phyloP scores from a whole-genome alignment of 2,329 filamentous ascomycete genomes.

The Cladophialophora psammophila region DNA sequence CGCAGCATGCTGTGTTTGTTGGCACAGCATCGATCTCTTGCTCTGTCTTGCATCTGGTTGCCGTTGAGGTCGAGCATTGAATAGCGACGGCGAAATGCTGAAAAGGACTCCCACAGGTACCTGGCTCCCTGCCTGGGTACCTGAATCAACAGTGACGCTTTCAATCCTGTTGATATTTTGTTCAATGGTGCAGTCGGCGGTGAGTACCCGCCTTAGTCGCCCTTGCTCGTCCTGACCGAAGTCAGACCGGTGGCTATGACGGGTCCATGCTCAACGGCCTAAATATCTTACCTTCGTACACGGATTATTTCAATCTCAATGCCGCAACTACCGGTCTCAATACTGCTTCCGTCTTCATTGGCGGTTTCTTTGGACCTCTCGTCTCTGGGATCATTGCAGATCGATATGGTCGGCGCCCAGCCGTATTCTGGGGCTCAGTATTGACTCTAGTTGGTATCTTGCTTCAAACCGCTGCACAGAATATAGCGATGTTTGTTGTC shows the following conservation, averaged over 20 bases:
- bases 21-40: not conserved
- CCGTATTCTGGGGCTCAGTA: constrained; percentile 44
- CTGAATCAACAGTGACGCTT: constrained; percentile 51
- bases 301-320: constrained; percentile 35
- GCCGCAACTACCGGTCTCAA: constrained; percentile 31
- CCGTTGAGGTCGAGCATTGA: not conserved
- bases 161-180: constrained; percentile 54
- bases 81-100: constrained; percentile 43
- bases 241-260: constrained; percentile 15
- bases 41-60: not conserved
- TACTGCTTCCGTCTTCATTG: constrained; percentile 40
- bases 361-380: constrained; percentile 48
- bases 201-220: constrained; percentile 33
- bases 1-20: not conserved
- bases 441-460: constrained; percentile 66
- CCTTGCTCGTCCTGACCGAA: not conserved
- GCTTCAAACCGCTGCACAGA: constrained; percentile 65
- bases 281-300: constrained; percentile 35
- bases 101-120: constrained; percentile 51
- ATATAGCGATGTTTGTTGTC: constrained; percentile 48
- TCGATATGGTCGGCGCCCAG: constrained; percentile 25
- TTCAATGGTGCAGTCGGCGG: constrained; percentile 55
- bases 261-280: constrained; percentile 29
- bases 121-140: constrained; percentile 58
- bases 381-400: constrained; percentile 44